Conservation (phyloP, 140 eudicot genomes). For the Erigeron philadelphicus region DNA sequence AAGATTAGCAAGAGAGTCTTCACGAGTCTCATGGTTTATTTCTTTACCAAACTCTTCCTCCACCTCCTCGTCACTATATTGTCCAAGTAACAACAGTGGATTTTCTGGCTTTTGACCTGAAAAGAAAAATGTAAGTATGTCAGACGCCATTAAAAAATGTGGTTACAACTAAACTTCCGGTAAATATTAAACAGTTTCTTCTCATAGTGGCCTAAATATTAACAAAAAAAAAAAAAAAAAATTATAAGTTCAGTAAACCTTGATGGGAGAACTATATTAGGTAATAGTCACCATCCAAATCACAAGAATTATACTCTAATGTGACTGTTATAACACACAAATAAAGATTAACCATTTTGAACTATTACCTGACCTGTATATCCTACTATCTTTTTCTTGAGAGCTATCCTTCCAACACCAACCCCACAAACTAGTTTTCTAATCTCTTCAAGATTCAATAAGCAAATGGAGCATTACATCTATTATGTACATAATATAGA, state of each 20-base stretch:
- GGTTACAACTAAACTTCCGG: conserved; percentile 19
- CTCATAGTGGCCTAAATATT: conserved; percentile 18
- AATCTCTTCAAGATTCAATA: no score
- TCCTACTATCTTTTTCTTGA: no score
- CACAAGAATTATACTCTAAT: no score
- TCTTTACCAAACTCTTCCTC: conserved; percentile 56
- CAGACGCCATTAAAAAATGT: conserved; percentile 22
- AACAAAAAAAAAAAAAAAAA: conserved; percentile 8
- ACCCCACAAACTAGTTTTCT: no score
- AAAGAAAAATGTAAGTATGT: conserved; percentile 30
- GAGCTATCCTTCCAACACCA: no score
- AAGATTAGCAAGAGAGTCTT: conserved; percentile 27
- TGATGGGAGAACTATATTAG: conserved; percentile 9
- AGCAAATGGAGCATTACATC: no score
- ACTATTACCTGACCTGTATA: no score
- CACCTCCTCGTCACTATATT: conserved; percentile 86
- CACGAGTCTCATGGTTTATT: conserved; percentile 26
- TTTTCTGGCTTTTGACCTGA: conserved; percentile 69
- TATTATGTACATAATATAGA: no score
- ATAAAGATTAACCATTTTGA: no score
- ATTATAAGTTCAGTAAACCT: conserved; percentile 2
- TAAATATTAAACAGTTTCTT: conserved; percentile 19
- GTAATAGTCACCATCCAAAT: conserved; percentile 41
- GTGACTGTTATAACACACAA: no score
- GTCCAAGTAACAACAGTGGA: conserved; percentile 80